These are phyloP conservation scores for Thyridium curvatum DNA, from an alignment of 2,329 filamentous ascomycete genomes.

Conservation along the genomic window DNA sequence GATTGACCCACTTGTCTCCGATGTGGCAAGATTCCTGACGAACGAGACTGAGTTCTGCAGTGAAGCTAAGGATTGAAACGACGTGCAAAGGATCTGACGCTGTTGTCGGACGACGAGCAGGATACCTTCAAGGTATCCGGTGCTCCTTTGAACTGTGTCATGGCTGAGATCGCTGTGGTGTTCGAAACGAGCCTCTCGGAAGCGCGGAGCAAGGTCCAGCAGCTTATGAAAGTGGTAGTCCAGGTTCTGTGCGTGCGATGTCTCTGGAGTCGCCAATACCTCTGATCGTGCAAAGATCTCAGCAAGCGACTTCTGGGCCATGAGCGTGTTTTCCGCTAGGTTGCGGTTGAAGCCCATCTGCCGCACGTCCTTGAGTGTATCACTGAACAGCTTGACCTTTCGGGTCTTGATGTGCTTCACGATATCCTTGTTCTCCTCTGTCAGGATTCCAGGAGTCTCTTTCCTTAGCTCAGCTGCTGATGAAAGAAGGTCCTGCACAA, in stretches of 20 bases:
- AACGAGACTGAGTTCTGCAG: constrained; percentile 30
- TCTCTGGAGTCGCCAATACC: constrained; percentile 19
- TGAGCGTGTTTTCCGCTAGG: constrained; percentile 65
- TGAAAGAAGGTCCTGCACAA: constrained; percentile 61
- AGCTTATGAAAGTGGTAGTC: constrained; percentile 76
- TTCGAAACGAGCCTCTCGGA: constrained; percentile 60
- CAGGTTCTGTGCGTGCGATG: constrained; percentile 27
- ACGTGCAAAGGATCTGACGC: constrained; percentile 39
- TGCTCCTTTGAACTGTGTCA: constrained; percentile 71
- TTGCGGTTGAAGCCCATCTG: constrained; percentile 89
- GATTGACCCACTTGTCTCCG: constrained; percentile 12
- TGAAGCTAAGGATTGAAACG: constrained; percentile 26
- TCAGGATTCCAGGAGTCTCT: constrained; percentile 74
- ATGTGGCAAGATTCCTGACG: constrained; percentile 25
- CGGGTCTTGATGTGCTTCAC: constrained; percentile 86
- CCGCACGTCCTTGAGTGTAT: constrained; percentile 75
- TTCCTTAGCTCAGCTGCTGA: constrained; percentile 71
- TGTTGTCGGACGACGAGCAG: constrained; percentile 61
- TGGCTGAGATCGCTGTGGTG: constrained; percentile 82
- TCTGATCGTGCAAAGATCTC: constrained; percentile 57
- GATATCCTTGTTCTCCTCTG: constrained; percentile 75
- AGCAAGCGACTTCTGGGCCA: constrained; percentile 65
- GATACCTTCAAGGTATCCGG: constrained; percentile 82
- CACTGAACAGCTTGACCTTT: constrained; percentile 85
- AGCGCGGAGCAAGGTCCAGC: constrained; percentile 64